Base-by-base conservation (phyloP, 306 rosid genomes). In the Cicer judaicum region DNA sequence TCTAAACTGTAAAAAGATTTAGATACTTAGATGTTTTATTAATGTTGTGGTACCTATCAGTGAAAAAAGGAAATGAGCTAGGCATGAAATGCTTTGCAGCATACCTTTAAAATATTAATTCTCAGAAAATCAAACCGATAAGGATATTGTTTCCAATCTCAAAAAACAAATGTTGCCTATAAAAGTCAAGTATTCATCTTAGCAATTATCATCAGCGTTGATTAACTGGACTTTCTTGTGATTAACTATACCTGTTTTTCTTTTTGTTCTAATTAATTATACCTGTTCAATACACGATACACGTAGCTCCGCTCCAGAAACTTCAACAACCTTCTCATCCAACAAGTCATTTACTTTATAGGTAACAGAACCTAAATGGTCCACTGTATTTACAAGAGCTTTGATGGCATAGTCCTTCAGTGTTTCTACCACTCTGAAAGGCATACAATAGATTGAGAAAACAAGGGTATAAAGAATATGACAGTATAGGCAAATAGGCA, bases 251-350 rank as follows among this genome's bases (percentile, higher is more conserved):
- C 36, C 36, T 24, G 34, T 24, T 24, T 29, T 29, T 29, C 34
- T 62, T 46, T 50, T 36, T 59, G 38, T 62, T 40, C 52, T 69
- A 44, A 75, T 56, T 13, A 50, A 47, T 7, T 60, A 69, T 64
- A 95, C 99, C 97, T 95, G 99, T 82, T 92, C 97, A 60, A 95
- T 95, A 86, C 93, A 95, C 65, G 98, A 90, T 63, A 92, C 90
- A 47, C 93, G 89, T 41, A 90, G 76, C 78, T 95, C 97, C 0
- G 99, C 87, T 77, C 89, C 91, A 29, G 98, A 92, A 72, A 89
- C 98, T 89, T 95, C 96, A 64, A 84, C 96, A 56, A 92, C 96
- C 79, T 95, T 95, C 79, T 95, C 99, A 77, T 95, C 98, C 79
- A 95, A 84, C 81, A 95, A 84, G 84, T 92, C 98, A 29, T 85